Percentiles rank a stretch among this genome's conserved stretches.
phyloP scores from a whole-genome alignment of 495 filamentous ascomycete genomes.

The Neurospora sublineolata region DNA sequence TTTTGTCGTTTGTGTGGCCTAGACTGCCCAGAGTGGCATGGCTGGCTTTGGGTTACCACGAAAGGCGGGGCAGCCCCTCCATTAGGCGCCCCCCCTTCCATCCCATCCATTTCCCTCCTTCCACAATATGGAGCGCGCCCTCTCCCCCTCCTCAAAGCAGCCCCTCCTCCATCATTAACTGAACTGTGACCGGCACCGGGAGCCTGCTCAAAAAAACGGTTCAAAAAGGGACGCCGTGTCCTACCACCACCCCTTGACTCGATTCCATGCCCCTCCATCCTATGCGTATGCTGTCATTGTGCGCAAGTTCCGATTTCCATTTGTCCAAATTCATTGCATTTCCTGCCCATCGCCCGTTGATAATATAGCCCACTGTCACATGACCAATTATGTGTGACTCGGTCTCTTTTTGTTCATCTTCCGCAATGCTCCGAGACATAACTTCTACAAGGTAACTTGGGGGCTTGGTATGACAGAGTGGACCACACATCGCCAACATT shows the following conservation, averaged over 20 bases:
- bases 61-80: not conserved
- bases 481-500: not conserved
- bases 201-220: not conserved
- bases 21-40: not conserved
- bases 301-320: not conserved
- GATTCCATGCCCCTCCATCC: slow-evolving; percentile 1
- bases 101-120: not conserved
- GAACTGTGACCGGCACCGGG: not conserved
- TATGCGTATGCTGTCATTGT: slow-evolving; percentile 13
- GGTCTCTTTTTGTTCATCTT: not conserved
- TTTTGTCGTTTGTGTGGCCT: not conserved
- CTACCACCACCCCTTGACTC: not conserved
- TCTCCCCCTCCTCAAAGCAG: not conserved
- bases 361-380: not conserved
- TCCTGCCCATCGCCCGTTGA: not conserved
- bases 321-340: not conserved
- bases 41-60: not conserved
- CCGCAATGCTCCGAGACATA: not conserved
- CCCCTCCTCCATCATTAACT: not conserved
- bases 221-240: not conserved
- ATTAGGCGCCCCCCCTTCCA: not conserved
- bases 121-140: not conserved
- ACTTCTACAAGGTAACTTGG: not conserved
- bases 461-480: not conserved
- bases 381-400: not conserved